Base-by-base conservation (phyloP, 495 filamentous ascomycete species). In the Penicillium verhagenii region DNA sequence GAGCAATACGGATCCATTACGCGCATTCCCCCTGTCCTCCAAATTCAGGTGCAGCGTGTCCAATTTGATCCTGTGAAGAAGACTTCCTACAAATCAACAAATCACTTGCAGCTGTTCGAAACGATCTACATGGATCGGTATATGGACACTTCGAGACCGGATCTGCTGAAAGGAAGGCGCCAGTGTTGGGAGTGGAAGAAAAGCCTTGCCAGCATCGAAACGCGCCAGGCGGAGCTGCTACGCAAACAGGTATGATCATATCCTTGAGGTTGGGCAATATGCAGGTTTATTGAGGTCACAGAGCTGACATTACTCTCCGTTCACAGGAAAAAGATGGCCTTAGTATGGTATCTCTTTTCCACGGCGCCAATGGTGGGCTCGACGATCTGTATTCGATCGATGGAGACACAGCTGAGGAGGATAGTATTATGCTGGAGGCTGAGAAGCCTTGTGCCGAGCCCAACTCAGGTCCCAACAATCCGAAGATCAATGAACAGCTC, bases 101-200 rank as follows among this genome's bases (percentile, higher is more conserved):
- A 92, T 46, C 88, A 89, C 35, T 76, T 97, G 18, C 74, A 80
- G 11, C 79, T 98, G 20, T 80, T 83, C 16, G 85, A 93, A 47
- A 84, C 79, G 2, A 82, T 98, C 28, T 97, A 88, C 65, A 76
- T 98, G 44, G 94, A 97, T 70, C 83, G 92, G 13, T 98, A 93
- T 68, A 86, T 95, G 78, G 88, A 94, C 46, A 80, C 79, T 3
- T 74, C 78, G 26, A 73, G 82, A 24, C 78, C 80, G 0, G 67
- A 77, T 4, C 68, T 94, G 2, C 77, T 86, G 65, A 63, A 73
- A 28, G 76, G 78, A n/a, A 84, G 90, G 21, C 76, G 82, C 44
- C 72, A 87, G 49, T 78, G 78, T 38, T 97, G 93, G 94, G 74
- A 79, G 49, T 84, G 88, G 76, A 90, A 91, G 64, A 75, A 80